Percentiles rank a stretch among this genome's conserved stretches.
phyloP scores from a whole-genome alignment of 805 yeast genomes.

The Naumovozyma castellii region DNA sequence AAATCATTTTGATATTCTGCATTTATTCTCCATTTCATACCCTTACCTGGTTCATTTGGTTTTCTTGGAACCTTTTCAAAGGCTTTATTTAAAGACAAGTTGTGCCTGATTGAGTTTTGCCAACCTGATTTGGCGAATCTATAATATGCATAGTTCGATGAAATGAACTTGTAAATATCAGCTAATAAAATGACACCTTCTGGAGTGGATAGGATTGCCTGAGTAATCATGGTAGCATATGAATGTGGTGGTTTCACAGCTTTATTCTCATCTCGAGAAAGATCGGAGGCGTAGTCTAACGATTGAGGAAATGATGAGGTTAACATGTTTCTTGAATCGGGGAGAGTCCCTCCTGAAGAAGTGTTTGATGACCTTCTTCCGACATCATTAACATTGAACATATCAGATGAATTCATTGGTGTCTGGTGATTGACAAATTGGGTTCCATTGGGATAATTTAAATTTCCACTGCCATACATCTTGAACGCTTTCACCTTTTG shows the following conservation, averaged over 20 bases:
- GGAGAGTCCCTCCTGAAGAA: neutral
- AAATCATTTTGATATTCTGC: constrained; percentile 79
- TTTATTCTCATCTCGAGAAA: constrained; percentile 82
- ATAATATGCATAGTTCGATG: constrained; percentile 81
- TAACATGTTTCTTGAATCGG: neutral
- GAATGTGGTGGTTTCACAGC: constrained; percentile 92
- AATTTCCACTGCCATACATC: constrained; percentile 22
- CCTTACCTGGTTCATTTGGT: constrained; percentile 96
- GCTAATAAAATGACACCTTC: constrained; percentile 85
- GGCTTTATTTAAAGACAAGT: constrained; percentile 87
- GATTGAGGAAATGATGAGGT: constrained; percentile 18
- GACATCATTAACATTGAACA: neutral
- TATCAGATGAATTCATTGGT: neutral
- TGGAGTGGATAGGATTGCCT: constrained; percentile 79
- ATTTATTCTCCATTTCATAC: constrained; percentile 97
- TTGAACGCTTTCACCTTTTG: constrained; percentile 26
- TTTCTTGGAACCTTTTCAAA: constrained; percentile 94
- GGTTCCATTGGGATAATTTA: constrained; percentile 50
- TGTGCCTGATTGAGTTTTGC: constrained; percentile 97
- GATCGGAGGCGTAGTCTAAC: constrained; percentile 36
- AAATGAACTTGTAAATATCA: constrained; percentile 88
- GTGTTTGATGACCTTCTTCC: neutral
- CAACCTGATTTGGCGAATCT: constrained; percentile 90
- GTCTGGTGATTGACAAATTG: constrained; percentile 3
- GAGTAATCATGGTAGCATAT: constrained; percentile 97